A percentile compares a stretch with the other conserved stretches of the same genome.
These are phyloP conservation scores for Globisporangium takayamanum DNA, from an alignment of 352 stramenopile genomes.

Conservation along the genomic window DNA sequence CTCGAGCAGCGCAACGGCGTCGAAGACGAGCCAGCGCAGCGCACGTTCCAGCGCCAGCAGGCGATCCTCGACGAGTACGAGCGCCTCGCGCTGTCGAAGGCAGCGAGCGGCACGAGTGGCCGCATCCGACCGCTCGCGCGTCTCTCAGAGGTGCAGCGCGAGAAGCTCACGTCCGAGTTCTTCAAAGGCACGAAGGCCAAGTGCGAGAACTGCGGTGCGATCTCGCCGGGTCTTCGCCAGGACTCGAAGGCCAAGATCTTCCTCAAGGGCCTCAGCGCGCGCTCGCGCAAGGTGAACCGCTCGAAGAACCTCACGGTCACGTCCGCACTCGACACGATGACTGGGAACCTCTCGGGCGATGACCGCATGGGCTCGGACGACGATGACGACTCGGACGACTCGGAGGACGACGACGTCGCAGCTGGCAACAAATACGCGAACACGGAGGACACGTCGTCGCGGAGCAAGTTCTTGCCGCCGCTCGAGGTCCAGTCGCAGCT, in stretches of 20 bases:
- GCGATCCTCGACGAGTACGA: conserved; percentile 88
- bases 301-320: conserved; percentile 78
- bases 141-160: conserved; percentile 61
- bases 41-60: conserved; percentile 75
- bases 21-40: conserved; percentile 66
- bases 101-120: conserved; percentile 11
- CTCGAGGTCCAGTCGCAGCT: conserved; percentile 95
- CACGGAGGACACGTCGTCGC: conserved; percentile 57
- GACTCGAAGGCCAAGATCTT: conserved; percentile 98
- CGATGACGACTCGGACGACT: conserved; percentile 63
- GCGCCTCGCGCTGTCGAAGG: conserved; percentile 66
- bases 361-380: conserved; percentile 20
- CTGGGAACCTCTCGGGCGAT: conserved; percentile 57
- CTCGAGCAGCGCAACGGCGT: conserved; percentile 85
- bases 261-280: conserved; percentile 80
- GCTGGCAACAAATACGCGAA: conserved; percentile 29
- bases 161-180: conserved; percentile 87
- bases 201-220: conserved; percentile 97
- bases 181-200: conserved; percentile 89
- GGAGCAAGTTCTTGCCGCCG: conserved; percentile 93
- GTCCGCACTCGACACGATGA: conserved; percentile 77
- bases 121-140: conserved; percentile 48
- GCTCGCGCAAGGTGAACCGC: conserved; percentile 75
- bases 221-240: conserved; percentile 93
- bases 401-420: conserved; percentile 45